Evolutionary conservation across 164 flowering plant species (phyloP).

Genomic region (Dillenia suffruticosa): DNA sequence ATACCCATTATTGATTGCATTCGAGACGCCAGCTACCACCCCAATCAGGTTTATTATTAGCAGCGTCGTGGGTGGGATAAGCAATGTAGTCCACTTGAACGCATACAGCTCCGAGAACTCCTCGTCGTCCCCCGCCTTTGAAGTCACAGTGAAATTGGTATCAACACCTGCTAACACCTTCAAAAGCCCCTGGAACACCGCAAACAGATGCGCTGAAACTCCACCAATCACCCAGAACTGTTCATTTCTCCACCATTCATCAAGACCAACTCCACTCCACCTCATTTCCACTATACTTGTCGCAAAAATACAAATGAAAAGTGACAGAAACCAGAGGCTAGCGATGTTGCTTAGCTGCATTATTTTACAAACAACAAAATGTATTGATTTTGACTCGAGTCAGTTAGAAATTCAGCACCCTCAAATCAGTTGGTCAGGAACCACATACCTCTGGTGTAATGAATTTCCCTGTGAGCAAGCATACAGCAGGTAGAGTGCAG

Average conservation of each 20-base stretch:
- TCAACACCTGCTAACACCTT: slow-evolving; percentile 66
- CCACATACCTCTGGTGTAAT: slow-evolving; percentile 55
- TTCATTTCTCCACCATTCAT: slow-evolving; percentile 76
- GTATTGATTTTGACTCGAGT: background rate
- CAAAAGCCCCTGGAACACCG: slow-evolving; percentile 59
- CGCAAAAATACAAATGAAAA: slow-evolving; percentile 55
- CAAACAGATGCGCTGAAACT: slow-evolving; percentile 59
- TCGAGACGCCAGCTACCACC: slow-evolving; percentile 58
- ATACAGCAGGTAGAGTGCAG: slow-evolving; percentile 66
- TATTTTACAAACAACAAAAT: slow-evolving; percentile 5
- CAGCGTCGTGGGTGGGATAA: slow-evolving; percentile 61
- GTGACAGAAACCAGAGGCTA: slow-evolving; percentile 59
- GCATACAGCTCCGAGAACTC: slow-evolving; percentile 51
- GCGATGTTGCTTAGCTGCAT: slow-evolving; percentile 61
- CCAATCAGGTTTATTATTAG: slow-evolving; percentile 55
- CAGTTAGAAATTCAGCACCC: background rate
- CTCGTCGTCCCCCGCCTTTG: slow-evolving; percentile 54
- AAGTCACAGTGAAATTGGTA: slow-evolving; percentile 58
- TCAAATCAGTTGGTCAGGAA: slow-evolving; percentile 2
- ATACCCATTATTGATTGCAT: slow-evolving; percentile 67
- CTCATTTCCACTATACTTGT: slow-evolving; percentile 60
- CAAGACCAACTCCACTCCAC: slow-evolving; percentile 73
- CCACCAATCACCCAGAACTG: slow-evolving; percentile 81
- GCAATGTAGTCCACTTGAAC: slow-evolving; percentile 64
- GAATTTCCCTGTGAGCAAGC: slow-evolving; percentile 64